Evolutionary conservation across 129 eudicot genomes (phyloP), one percentile per base, ranked within the genome.

Genomic region (Saposhnikovia divaricata): DNA sequence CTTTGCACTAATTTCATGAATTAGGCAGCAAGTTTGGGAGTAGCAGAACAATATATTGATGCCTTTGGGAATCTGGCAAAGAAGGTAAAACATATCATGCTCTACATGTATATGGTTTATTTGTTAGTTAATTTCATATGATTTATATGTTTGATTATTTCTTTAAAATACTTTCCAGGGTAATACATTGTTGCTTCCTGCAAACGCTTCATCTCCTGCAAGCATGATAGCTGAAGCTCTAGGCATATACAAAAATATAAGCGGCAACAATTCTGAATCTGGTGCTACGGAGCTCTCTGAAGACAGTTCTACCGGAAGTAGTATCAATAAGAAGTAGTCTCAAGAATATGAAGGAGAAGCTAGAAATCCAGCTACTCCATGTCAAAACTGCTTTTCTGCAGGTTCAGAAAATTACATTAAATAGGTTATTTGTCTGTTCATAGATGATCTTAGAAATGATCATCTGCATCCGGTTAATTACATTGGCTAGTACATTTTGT

Each of bases 21-120:
- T 84, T 88, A 96, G 99, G 99, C 99, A 40, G 99, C 99, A 71
- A 90, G 95, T 83, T 79, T 92, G 84, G 90, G 92, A 77, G 48
- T 96, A 78, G 99, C 99, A 2, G 93, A 96, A 80, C 93, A 92
- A 77, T 96, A 96, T 86, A 86, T 96, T 46, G 84, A 89, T 9
- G 99, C 99, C 51, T 96, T 92, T 76, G 84, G 92, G 80, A 89
- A 81, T 42, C 79, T 96, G 77, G 99, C 99, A 12, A 89, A 92
- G 87, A 85, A 96, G 98, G 99, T 96, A 84, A 85, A 61, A 39
- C 34, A 21, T 45, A 31, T 34, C 68, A 59, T 0, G 4, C 34
- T 59, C 68, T 9, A 59, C 34, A n/a, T 13, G 68, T n/a, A 59
- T 14, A 59, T 9, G 15, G n/a, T n/a, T n/a, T n/a, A 44, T 21